phyloP scores from a whole-genome alignment of 2,329 filamentous ascomycete species.

The Proliferodiscus dingleyae region DNA sequence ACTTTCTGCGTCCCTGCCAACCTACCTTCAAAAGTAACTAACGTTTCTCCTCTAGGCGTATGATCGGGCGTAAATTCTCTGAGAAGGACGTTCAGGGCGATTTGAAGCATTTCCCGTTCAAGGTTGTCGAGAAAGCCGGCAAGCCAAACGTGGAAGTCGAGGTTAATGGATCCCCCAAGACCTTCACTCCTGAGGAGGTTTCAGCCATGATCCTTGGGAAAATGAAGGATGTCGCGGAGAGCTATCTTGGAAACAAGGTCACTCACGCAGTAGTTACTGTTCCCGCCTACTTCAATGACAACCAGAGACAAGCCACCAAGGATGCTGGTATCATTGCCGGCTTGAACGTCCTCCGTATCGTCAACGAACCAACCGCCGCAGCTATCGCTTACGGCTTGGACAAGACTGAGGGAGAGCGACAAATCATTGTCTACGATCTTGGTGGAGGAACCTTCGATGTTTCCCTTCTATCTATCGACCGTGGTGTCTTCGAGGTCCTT shows the following conservation, averaged over 20 bases:
- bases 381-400: conserved; percentile 92
- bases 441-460: conserved; percentile 95
- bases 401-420: conserved; percentile 76
- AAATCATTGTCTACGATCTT: conserved; percentile 91
- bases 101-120: conserved; percentile 98
- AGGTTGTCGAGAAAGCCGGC: conserved; percentile 81
- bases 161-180: conserved; percentile 59
- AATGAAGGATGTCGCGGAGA: conserved; percentile 81
- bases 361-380: conserved; percentile 94
- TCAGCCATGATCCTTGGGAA: conserved; percentile 77
- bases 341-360: conserved; percentile 90
- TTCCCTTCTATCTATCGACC: conserved; percentile 83
- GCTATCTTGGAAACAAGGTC: conserved; percentile 75
- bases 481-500: conserved; percentile 90
- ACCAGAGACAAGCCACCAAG: conserved; percentile 95
- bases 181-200: conserved; percentile 75
- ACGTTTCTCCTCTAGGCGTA: conserved; percentile 51
- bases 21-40: conserved; percentile 24
- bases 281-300: conserved; percentile 97
- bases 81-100: conserved; percentile 89
- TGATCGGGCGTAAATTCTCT: conserved; percentile 78
- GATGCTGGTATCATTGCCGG: conserved; percentile 89
- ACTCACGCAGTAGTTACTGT: conserved; percentile 90
- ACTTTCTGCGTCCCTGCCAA: conserved; percentile 8
- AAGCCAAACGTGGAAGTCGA: conserved; percentile 82